Conservation (phyloP, 805 yeast species). For the Wickerhamomyces strasburgensis region DNA sequence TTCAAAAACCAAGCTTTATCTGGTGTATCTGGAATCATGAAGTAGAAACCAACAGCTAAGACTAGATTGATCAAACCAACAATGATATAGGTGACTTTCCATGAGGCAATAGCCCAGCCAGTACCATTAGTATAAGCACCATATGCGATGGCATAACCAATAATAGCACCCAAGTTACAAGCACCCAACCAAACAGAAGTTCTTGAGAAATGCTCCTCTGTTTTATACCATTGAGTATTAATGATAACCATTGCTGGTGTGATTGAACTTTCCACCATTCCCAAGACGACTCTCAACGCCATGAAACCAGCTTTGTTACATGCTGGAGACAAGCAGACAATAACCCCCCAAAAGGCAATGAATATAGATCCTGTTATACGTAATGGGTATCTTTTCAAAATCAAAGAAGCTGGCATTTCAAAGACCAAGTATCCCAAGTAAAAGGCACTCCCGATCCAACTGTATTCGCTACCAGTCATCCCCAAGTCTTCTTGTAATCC, state of each 20-base stretch:
- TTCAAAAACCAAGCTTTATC: constrained; percentile 41
- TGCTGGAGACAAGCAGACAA: constrained; percentile 46
- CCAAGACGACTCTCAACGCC: constrained; percentile 43
- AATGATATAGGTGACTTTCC: constrained; percentile 57
- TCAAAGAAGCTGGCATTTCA: constrained; percentile 42
- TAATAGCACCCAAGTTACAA: constrained; percentile 40
- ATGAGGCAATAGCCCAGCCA: constrained; percentile 39
- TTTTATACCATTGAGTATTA: constrained; percentile 54
- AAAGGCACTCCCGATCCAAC: constrained; percentile 56
- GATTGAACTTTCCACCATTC: constrained; percentile 46
- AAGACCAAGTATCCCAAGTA: constrained; percentile 60
- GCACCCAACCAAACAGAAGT: constrained; percentile 39
- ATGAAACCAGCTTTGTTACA: constrained; percentile 37
- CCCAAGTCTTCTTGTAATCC: constrained; percentile 41
- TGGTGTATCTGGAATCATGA: constrained; percentile 56
- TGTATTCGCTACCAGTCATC: constrained; percentile 40
- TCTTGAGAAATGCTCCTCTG: constrained; percentile 39
- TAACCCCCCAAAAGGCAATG: constrained; percentile 55
- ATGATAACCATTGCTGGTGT: constrained; percentile 53
- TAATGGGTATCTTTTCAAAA: constrained; percentile 53
- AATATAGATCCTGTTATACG: constrained; percentile 43
- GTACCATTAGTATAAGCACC: constrained; percentile 38
- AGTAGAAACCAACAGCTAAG: constrained; percentile 40
- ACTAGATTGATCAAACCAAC: constrained; percentile 55
- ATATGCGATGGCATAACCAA: constrained; percentile 52